Percentiles rank a stretch among this genome's conserved stretches.
phyloP scores from a whole-genome alignment of 768 basidiomycete species.

The Hypholoma sublateritium region DNA sequence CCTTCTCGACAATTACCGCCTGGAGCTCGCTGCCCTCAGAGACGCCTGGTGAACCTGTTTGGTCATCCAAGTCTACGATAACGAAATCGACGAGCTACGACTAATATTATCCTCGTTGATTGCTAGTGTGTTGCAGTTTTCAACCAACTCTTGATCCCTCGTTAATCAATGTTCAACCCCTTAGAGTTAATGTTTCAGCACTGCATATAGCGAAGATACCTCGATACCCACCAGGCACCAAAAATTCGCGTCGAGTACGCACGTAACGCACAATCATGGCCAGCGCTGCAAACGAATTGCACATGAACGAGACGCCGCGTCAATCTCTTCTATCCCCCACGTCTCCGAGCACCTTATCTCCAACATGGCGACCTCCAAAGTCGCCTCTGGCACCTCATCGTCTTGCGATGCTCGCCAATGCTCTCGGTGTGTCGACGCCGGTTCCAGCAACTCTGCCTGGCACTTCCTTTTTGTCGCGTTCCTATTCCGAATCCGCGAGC shows the following conservation, averaged over 20 bases:
- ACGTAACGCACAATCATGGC: too few species aligned
- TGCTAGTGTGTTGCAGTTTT: too few species aligned
- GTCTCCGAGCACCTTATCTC: conserved; percentile 28
- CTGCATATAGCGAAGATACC: conserved; percentile 7
- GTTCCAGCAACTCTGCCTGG: conserved; percentile 44
- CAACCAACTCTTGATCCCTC: too few species aligned
- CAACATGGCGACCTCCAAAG: conserved; percentile 57
- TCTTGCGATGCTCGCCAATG: conserved; percentile 82
- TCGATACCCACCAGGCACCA: neutral
- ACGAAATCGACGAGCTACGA: too few species aligned
- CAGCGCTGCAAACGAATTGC: too few species aligned
- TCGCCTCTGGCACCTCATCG: conserved; percentile 73
- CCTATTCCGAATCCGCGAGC: conserved; percentile 31
- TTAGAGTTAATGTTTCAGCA: conserved; percentile 13
- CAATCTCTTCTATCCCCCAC: conserved; percentile 23
- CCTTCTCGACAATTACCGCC: neutral
- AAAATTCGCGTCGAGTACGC: neutral
- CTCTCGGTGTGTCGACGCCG: conserved; percentile 78
- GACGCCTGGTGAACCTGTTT: too few species aligned
- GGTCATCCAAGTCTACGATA: too few species aligned
- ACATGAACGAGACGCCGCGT: conserved; percentile 17
- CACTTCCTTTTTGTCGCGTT: conserved; percentile 32
- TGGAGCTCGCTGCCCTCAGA: too few species aligned
- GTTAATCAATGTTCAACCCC: neutral
- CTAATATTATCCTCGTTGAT: too few species aligned